Evolutionary conservation across 768 basidiomycete species (phyloP), one percentile per base, ranked within the genome.

Genomic region (Mycena amicta): DNA sequence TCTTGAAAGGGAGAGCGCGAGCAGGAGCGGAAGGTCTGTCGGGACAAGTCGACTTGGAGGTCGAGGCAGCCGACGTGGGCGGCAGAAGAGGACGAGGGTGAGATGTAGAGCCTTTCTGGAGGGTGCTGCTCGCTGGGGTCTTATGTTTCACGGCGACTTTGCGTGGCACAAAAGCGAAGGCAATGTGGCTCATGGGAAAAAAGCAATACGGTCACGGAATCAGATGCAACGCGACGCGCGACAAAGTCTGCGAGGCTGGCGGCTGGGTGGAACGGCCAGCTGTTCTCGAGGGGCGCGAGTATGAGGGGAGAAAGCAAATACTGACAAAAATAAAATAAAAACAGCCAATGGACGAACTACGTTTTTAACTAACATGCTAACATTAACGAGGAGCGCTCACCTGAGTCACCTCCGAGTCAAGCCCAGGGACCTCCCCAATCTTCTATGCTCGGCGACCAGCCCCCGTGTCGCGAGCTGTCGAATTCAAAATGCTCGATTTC

Each of bases 1-100:
- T 66, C 90, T 83, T 4, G 90, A 89, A n/a, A 93, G 72, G 0
- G 89, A 80, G 3, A 92, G 79, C 49, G 71, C 73, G 22, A 87
- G 62, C 30, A 90, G 74, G 11, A 70, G 69, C 3, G 79, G 78
- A 47, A 80, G 77, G 60, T 87, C 86, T n/a, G n/a, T n/a, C n/a
- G n/a, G n/a, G n/a, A n/a, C n/a, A n/a, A n/a, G 61, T 63, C 12
- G 62, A 55, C 59, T 69, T 72, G n/a, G 56, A 43, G 20, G 45
- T 30, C 6, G 57, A n/a, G 8, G 20, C 8, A 6, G 12, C 22
- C 47, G 23, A 51, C 53, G 25, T n/a, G n/a, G n/a, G n/a, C n/a
- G n/a, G n/a, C n/a, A n/a, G n/a, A n/a, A 30, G 2, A 26, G 18
- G 71, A 52, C 61, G 65, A 60, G 73, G 74, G 53, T 69, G 52